Conservation (phyloP, 2,329 filamentous ascomycete genomes). For the Berkeleyomyces rouxiae region DNA sequence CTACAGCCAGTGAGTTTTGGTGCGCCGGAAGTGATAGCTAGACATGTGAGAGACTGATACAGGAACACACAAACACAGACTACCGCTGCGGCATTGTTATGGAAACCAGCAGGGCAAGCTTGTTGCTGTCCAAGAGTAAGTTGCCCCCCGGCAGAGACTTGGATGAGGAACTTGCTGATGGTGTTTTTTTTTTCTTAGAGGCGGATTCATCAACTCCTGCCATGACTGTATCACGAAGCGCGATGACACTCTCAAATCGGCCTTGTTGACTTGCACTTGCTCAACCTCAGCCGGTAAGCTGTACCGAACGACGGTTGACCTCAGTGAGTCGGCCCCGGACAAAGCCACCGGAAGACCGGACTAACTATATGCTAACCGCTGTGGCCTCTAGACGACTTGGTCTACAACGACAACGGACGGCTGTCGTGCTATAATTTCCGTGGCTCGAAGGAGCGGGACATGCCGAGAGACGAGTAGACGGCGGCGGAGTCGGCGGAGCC, state of each 20-base stretch:
- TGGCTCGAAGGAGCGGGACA: not conserved
- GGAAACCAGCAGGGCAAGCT: slow-evolving; percentile 4
- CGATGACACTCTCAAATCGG: not conserved
- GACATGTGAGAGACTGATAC: not conserved
- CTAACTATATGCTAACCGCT: not conserved
- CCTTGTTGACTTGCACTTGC: slow-evolving; percentile 3
- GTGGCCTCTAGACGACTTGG: not conserved
- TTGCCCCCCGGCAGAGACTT: not conserved
- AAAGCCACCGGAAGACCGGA: not conserved
- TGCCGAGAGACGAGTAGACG: not conserved
- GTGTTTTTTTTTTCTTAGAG: not conserved
- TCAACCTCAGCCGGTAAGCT: not conserved
- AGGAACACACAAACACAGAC: not conserved
- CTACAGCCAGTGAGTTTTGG: slow-evolving; percentile 1
- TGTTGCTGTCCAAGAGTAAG: not conserved
- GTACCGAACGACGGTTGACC: slow-evolving; percentile 4
- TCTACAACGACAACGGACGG: slow-evolving; percentile 4
- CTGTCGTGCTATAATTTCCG: not conserved
- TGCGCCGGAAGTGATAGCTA: not conserved
- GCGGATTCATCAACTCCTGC: slow-evolving; percentile 3
- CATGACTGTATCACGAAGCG: not conserved
- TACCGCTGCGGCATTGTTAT: slow-evolving; percentile 2
- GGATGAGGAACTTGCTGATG: not conserved
- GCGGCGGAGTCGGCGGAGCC: not conserved
- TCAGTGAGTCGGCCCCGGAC: not conserved